Evolutionary conservation across 2,329 filamentous ascomycete species (phyloP).

Genomic region (Penicillium sp.): DNA sequence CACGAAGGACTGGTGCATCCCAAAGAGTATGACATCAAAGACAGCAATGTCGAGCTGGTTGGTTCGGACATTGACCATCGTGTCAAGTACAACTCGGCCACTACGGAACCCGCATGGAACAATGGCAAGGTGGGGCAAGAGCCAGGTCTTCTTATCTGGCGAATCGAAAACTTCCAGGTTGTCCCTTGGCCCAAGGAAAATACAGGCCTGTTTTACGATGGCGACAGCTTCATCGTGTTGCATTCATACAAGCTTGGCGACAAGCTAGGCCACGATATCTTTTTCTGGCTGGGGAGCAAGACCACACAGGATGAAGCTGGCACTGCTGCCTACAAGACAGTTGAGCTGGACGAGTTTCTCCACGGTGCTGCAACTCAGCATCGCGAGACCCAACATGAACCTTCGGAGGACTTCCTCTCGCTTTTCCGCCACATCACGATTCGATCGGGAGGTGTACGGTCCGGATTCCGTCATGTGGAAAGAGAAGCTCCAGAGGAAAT

Average conservation of each 20-base stretch:
- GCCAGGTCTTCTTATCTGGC: slow-evolving; percentile 58
- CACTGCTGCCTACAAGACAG: slow-evolving; percentile 63
- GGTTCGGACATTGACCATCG: slow-evolving; percentile 60
- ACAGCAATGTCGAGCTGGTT: slow-evolving; percentile 63
- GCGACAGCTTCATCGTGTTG: slow-evolving; percentile 63
- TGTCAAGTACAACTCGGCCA: slow-evolving; percentile 61
- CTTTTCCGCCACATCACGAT: slow-evolving; percentile 59
- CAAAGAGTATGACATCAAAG: slow-evolving; percentile 61
- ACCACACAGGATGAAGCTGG: slow-evolving; percentile 65
- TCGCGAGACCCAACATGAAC: slow-evolving; percentile 56
- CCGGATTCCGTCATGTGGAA: slow-evolving; percentile 61
- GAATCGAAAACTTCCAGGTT: slow-evolving; percentile 62
- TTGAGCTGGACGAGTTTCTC: slow-evolving; percentile 63
- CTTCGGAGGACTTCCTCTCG: slow-evolving; percentile 55
- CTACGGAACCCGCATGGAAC: slow-evolving; percentile 62
- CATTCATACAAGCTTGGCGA: slow-evolving; percentile 53
- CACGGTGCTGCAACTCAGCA: slow-evolving; percentile 58
- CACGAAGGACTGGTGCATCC: slow-evolving; percentile 57
- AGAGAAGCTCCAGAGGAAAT: slow-evolving; percentile 42
- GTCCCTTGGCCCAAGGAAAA: slow-evolving; percentile 54
- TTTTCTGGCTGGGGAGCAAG: slow-evolving; percentile 63
- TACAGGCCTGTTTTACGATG: slow-evolving; percentile 59
- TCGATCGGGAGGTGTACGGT: slow-evolving; percentile 54
- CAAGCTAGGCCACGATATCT: slow-evolving; percentile 57
- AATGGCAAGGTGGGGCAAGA: slow-evolving; percentile 49